Evolutionary conservation across 768 basidiomycete species (phyloP), one percentile per base, ranked within the genome.

Genomic region (Macrolepiota fuliginosa): DNA sequence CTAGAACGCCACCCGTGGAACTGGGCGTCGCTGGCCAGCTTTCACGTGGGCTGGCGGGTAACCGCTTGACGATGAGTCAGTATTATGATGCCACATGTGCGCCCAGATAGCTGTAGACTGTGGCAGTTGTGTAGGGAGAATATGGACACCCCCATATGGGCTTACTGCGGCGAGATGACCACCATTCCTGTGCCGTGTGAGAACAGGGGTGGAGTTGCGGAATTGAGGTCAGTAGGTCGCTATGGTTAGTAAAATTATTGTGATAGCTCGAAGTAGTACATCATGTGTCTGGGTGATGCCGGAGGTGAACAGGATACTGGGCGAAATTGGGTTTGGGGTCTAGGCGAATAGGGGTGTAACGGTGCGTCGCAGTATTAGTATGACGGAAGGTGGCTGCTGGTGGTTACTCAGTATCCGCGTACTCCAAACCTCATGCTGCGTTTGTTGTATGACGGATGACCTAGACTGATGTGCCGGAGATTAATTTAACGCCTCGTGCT

Each of bases 81-180:
- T 45, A 19, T 22, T 32, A 45, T 19, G 36, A 22, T 25, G 36
- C 47, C 56, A n/a, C 56, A 27, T 54, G 58, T 42, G 42, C 42
- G 25, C 36, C 32, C 25, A 32, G 36, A 59, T 53, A 37, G 10
- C 39, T n/a, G 11, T 54, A 32, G 17, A 39, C 52, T 32, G 7
- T 19, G 29, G 51, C 13, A 22, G 39, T 45, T 29, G 25, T 40
- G 45, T 52, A 58, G 36, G 53, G n/a, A 35, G 27, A 51, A 29
- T 45, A 45, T 37, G 47, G 51, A 60, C 29, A n/a, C 35, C 24
- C 60, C 53, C 27, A 55, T 55, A 54, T 61, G 60, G 60, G 45
- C 6, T 54, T 61, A 42, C 60, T 61, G 60, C 60, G 60, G 60
- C 49, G 39, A 42, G 25, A n/a, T 45, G 58, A 2, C 37, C 51